These are phyloP conservation scores for sweet orange (Citrus sinensis) DNA, from an alignment of 345 rosid species.

Conservation along the genomic window DVS_A1.0 CM039169.1:14053001-14053500, in stretches of 20 bases:
- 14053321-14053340: conserved; percentile 59
- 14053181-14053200: conserved; percentile 61
- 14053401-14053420: too few species aligned
- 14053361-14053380: too few species aligned
- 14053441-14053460: too few species aligned
- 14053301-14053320: conserved; percentile 80
- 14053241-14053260: conserved; percentile 70
- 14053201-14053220: conserved; percentile 70
- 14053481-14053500: too few species aligned
- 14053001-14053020: conserved; percentile 63
- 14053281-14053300: conserved; percentile 80
- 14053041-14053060: not conserved
- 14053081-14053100: not conserved
- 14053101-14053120: conserved; percentile 21
- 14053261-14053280: conserved; percentile 88
- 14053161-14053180: conserved; percentile 57
- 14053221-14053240: conserved; percentile 71
- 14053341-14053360: conserved; percentile 45
- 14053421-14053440: too few species aligned
- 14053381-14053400: too few species aligned
- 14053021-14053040: conserved; percentile 58
- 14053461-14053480: too few species aligned
- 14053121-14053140: conserved; percentile 54
- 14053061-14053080: too few species aligned
- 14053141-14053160: conserved; percentile 54